Percentiles rank a stretch among this genome's conserved stretches.
Evolutionary conservation across 2,329 filamentous ascomycete genomes (phyloP).

Genomic region (Colletotrichum phormii): DNA sequence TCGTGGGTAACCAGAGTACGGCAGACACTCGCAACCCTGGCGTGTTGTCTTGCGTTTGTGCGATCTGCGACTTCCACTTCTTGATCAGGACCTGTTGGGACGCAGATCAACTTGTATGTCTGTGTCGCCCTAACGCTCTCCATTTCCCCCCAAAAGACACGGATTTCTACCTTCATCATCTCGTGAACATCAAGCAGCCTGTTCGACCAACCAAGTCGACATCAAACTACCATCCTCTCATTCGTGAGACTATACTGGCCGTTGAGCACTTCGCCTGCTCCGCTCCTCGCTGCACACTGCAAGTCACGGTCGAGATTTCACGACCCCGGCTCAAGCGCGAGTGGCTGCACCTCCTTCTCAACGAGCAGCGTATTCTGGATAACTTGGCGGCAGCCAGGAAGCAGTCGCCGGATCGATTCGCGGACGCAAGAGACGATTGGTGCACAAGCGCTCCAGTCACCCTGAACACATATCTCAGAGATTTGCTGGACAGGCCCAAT

Average conservation of each 20-base stretch:
- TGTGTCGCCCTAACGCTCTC: conserved; percentile 43
- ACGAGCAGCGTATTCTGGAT: conserved; percentile 56
- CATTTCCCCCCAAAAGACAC: conserved; percentile 19
- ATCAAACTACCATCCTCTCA: conserved; percentile 29
- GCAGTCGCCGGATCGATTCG: conserved; percentile 61
- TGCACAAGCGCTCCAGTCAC: conserved; percentile 55
- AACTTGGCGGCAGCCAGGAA: conserved; percentile 53
- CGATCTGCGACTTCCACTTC: conserved; percentile 56
- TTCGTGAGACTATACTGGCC: conserved; percentile 45
- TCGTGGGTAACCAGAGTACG: conserved; percentile 51
- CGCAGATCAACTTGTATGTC: conserved; percentile 39
- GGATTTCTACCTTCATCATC: conserved; percentile 32
- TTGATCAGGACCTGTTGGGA: conserved; percentile 52
- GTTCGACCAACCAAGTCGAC: neutral
- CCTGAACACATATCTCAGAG: conserved; percentile 63
- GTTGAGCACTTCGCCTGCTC: conserved; percentile 49
- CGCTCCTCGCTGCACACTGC: conserved; percentile 53
- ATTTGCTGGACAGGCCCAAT: conserved; percentile 53
- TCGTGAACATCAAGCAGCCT: conserved; percentile 19
- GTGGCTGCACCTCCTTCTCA: conserved; percentile 57
- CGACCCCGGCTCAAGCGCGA: conserved; percentile 57
- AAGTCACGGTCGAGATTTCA: conserved; percentile 60
- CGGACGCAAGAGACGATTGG: conserved; percentile 54
- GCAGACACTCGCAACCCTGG: conserved; percentile 40
- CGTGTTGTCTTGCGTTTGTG: conserved; percentile 51